phyloP scores from a whole-genome alignment of 2,329 filamentous ascomycete species.

The Periconia sp. region DNA sequence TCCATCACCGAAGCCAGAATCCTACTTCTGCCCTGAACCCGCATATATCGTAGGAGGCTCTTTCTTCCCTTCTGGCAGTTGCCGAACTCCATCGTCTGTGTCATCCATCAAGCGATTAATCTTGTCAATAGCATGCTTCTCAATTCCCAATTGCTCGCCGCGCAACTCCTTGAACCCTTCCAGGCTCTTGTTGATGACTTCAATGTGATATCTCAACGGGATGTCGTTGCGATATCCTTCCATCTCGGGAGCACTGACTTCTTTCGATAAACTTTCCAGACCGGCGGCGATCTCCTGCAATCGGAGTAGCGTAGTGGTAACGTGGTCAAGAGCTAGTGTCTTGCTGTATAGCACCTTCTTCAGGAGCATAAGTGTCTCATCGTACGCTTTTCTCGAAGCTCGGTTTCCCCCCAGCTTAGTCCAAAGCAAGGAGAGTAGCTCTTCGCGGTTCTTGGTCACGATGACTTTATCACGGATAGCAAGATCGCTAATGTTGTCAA shows the following conservation, averaged over 20 bases:
- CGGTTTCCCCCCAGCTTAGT: conserved; percentile 75
- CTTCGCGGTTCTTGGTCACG: conserved; percentile 65
- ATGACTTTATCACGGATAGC: conserved; percentile 67
- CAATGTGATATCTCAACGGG: conserved; percentile 75
- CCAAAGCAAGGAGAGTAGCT: conserved; percentile 74
- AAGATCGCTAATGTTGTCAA: conserved; percentile 73
- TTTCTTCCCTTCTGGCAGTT: conserved; percentile 14
- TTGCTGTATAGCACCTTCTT: conserved; percentile 70
- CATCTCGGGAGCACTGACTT: conserved; percentile 71
- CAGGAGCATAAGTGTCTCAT: conserved; percentile 69
- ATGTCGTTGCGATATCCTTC: conserved; percentile 60
- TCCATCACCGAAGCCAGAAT: not conserved
- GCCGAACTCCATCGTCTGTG: conserved; percentile 16
- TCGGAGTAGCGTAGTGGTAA: conserved; percentile 73
- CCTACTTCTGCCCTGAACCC: conserved; percentile 5
- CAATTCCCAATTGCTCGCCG: conserved; percentile 62
- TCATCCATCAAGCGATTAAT: conserved; percentile 24
- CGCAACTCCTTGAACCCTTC: conserved; percentile 72
- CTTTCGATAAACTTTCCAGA: conserved; percentile 73
- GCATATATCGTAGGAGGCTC: conserved; percentile 13
- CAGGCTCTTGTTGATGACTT: conserved; percentile 74
- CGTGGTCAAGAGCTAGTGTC: conserved; percentile 68
- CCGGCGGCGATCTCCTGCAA: conserved; percentile 74
- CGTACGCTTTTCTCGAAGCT: conserved; percentile 64
- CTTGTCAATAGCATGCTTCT: conserved; percentile 57